Conservation (phyloP, 768 basidiomycete species). For the Rhodocollybia butyracea region DNA sequence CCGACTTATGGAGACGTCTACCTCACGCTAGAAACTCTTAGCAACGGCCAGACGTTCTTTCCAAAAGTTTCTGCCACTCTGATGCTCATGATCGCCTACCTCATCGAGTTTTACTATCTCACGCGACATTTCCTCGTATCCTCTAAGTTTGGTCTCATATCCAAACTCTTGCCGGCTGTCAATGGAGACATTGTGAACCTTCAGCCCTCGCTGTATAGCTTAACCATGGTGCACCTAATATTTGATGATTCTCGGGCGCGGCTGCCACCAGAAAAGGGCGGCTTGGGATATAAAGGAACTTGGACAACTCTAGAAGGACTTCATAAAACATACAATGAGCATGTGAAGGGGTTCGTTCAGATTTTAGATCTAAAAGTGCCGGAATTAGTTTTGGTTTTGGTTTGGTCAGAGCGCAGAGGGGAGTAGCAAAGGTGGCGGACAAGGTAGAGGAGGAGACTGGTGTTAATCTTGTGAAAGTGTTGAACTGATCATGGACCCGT, state of each 20-base stretch:
- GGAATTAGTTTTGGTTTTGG: conserved; percentile 46
- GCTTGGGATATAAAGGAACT: conserved; percentile 57
- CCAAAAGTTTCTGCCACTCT: conserved; percentile 53
- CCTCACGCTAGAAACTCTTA: conserved; percentile 49
- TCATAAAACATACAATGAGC: conserved; percentile 52
- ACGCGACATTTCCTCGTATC: conserved; percentile 37
- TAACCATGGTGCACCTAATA: conserved; percentile 52
- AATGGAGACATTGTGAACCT: conserved; percentile 49
- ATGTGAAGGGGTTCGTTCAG: conserved; percentile 36
- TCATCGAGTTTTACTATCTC: conserved; percentile 56
- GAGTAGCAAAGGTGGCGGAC: conserved; percentile 6
- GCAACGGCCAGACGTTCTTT: conserved; percentile 56
- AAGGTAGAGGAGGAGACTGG: conserved; percentile 8
- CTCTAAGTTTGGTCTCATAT: conserved; percentile 17
- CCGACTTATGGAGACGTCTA: conserved; percentile 64
- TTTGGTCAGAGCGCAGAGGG: conserved; percentile 15
- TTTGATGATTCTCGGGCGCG: conserved; percentile 68
- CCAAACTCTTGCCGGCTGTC: conserved; percentile 36
- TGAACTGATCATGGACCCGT: too few relatives aligned
- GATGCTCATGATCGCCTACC: conserved; percentile 61
- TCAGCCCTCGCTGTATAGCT: conserved; percentile 56
- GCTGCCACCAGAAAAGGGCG: conserved; percentile 49
- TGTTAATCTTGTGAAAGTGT: too few relatives aligned
- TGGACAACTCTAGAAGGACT: conserved; percentile 59
- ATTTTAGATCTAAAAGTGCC: conserved; percentile 32